phyloP scores from a whole-genome alignment of 148 eudicot species.

The Dianthus caryophyllus region DNA sequence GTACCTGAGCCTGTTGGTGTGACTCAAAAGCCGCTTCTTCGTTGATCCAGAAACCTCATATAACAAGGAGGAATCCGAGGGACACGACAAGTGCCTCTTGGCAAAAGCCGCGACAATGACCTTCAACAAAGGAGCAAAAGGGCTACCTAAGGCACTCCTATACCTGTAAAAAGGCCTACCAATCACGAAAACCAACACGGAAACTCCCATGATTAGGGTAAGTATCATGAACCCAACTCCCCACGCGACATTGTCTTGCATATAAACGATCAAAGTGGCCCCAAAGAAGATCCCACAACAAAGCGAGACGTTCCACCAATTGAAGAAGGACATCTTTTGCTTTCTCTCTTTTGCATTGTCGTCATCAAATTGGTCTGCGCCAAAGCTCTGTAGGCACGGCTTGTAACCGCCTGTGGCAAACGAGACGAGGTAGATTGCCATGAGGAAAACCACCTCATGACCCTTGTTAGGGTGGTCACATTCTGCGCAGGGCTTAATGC shows the following conservation, averaged over 20 bases:
- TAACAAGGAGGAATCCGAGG: slow-evolving; percentile 27
- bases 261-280: slow-evolving; percentile 39
- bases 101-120: slow-evolving; percentile 44
- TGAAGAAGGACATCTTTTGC: slow-evolving; percentile 40
- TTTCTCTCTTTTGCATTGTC: slow-evolving; percentile 35
- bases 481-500: slow-evolving; percentile 49
- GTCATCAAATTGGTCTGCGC: slow-evolving; percentile 69
- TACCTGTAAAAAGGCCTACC: slow-evolving; percentile 46
- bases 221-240: slow-evolving; percentile 34
- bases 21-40: slow-evolving; percentile 35
- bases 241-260: slow-evolving; percentile 49
- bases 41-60: slow-evolving; percentile 35
- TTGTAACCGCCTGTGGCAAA: slow-evolving; percentile 58
- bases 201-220: slow-evolving; percentile 14
- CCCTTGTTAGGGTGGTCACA: slow-evolving; percentile 35
- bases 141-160: slow-evolving; percentile 36
- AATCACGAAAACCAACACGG: slow-evolving; percentile 23
- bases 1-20: slow-evolving; percentile 45
- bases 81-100: slow-evolving; percentile 37
- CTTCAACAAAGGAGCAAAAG: slow-evolving; percentile 41
- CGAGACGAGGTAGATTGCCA: slow-evolving; percentile 48
- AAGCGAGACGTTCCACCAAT: slow-evolving; percentile 42
- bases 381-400: slow-evolving; percentile 54
- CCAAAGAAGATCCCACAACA: slow-evolving; percentile 38
- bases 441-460: slow-evolving; percentile 42